These are phyloP conservation scores for Agastache rugosa DNA, from an alignment of 257 asterid species.

Conservation along the genomic window DNA sequence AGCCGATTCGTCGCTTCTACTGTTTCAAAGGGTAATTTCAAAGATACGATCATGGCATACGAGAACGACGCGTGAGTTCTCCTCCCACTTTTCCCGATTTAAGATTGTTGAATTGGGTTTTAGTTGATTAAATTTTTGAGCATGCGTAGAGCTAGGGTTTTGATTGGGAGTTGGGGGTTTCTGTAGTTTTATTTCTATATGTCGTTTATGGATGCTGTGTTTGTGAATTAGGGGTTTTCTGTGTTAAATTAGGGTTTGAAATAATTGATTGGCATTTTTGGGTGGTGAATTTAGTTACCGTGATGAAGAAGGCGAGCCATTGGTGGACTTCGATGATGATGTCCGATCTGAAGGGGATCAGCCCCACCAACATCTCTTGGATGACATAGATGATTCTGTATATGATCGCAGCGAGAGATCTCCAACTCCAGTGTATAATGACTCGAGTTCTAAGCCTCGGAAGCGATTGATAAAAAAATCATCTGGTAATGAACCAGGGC, in stretches of 20 bases:
- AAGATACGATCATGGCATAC: slow-evolving; percentile 53
- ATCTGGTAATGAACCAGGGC: slow-evolving; percentile 38
- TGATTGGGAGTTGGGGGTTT: slow-evolving; percentile 18
- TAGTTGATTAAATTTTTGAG: slow-evolving; percentile 4
- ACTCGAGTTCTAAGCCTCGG: slow-evolving; percentile 68
- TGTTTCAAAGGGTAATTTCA: slow-evolving; percentile 16
- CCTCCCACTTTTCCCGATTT: neutral
- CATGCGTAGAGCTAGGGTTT: slow-evolving; percentile 24
- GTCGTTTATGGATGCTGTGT: neutral
- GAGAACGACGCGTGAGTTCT: slow-evolving; percentile 72
- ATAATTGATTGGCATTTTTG: slow-evolving; percentile 22
- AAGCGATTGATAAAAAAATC: slow-evolving; percentile 82
- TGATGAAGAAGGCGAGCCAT: slow-evolving; percentile 95
- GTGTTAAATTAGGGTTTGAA: slow-evolving; percentile 26
- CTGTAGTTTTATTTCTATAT: neutral
- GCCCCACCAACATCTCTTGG: slow-evolving; percentile 52
- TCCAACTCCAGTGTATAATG: slow-evolving; percentile 70
- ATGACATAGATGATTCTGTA: slow-evolving; percentile 44
- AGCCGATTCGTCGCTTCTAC: neutral
- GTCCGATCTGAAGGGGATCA: slow-evolving; percentile 69
- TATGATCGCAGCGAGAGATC: slow-evolving; percentile 56
- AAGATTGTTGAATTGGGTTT: slow-evolving; percentile 29
- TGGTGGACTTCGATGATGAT: slow-evolving; percentile 85
- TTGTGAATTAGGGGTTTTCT: slow-evolving; percentile 32
- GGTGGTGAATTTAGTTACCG: slow-evolving; percentile 56